A percentile compares a stretch with the other conserved stretches of the same genome.
Evolutionary conservation across 163 green algal genomes (phyloP).

Genomic region (Chlamydomonas reinhardtii): DNA sequence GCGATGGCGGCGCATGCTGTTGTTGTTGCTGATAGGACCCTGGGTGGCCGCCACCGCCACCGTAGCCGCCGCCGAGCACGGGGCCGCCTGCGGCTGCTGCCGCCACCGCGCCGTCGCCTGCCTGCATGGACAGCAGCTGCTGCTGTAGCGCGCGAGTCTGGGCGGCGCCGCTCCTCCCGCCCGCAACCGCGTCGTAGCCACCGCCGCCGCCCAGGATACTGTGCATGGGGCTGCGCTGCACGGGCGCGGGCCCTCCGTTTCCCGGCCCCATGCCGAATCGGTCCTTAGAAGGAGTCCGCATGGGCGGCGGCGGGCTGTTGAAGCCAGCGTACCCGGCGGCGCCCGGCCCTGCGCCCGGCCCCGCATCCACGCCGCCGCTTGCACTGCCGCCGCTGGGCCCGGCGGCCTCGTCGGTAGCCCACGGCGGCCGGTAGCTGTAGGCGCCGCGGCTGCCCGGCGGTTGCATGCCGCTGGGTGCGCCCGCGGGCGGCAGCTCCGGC

Average conservation of each 20-base stretch:
- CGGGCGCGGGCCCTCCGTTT: too few species aligned
- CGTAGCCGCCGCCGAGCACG: too few species aligned
- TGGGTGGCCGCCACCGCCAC: too few species aligned
- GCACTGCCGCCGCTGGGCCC: not conserved
- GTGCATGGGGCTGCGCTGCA: not conserved
- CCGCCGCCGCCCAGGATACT: slow-evolving; percentile 5
- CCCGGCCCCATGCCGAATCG: not conserved
- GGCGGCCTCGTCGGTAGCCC: slow-evolving; percentile 12
- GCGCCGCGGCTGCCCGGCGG: not conserved
- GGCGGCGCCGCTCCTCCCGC: not conserved
- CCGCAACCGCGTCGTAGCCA: too few species aligned
- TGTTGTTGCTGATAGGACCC: too few species aligned
- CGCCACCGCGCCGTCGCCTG: too few species aligned
- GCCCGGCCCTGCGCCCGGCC: too few species aligned
- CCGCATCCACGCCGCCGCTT: too few species aligned
- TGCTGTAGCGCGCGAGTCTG: slow-evolving; percentile 12
- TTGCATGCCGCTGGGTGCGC: not conserved
- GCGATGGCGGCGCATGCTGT: too few species aligned
- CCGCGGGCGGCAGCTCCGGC: not conserved
- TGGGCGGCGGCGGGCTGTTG: not conserved
- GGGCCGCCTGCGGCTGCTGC: too few species aligned
- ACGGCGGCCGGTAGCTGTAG: slow-evolving; percentile 32
- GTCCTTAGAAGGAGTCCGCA: not conserved
- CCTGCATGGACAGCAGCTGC: slow-evolving; percentile 11
- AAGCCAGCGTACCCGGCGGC: too few species aligned